phyloP scores from a whole-genome alignment of 805 yeast species.

The Saccharomycopsis sp. region DNA sequence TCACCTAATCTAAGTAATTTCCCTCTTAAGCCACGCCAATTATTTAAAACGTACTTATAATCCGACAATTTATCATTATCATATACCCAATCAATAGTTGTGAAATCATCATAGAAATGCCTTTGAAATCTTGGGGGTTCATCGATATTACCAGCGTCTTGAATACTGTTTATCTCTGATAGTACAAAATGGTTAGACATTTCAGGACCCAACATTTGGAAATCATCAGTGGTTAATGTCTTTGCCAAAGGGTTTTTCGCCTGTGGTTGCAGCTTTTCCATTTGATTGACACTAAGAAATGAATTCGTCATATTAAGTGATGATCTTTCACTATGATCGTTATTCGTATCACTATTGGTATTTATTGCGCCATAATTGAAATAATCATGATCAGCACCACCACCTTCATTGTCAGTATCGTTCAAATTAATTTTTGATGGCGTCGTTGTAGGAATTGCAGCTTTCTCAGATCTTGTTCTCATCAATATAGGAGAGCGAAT shows the following conservation, averaged over 20 bases:
- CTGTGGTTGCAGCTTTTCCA: neutral
- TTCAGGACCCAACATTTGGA: slow-evolving; percentile 9
- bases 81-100: slow-evolving; percentile 54
- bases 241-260: neutral
- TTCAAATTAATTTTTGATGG: slow-evolving; percentile 2
- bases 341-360: slow-evolving; percentile 5
- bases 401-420: neutral
- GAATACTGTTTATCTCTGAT: slow-evolving; percentile 10
- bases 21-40: slow-evolving; percentile 30
- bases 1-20: slow-evolving; percentile 29
- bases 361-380: slow-evolving; percentile 10
- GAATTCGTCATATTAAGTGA: neutral
- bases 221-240: slow-evolving; percentile 5
- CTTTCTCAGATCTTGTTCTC: neutral
- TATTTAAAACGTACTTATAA: slow-evolving; percentile 33
- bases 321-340: neutral
- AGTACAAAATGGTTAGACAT: slow-evolving; percentile 9
- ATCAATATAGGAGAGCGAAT: slow-evolving; percentile 15
- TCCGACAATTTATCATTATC: slow-evolving; percentile 40
- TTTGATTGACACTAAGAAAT: neutral
- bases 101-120: slow-evolving; percentile 50
- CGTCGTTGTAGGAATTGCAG: no score
- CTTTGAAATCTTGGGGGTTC: slow-evolving; percentile 19
- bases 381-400: slow-evolving; percentile 5
- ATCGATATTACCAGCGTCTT: neutral